Conservation (phyloP, 352 stramenopile genomes). For the Globisporangium nodosum region DNA sequence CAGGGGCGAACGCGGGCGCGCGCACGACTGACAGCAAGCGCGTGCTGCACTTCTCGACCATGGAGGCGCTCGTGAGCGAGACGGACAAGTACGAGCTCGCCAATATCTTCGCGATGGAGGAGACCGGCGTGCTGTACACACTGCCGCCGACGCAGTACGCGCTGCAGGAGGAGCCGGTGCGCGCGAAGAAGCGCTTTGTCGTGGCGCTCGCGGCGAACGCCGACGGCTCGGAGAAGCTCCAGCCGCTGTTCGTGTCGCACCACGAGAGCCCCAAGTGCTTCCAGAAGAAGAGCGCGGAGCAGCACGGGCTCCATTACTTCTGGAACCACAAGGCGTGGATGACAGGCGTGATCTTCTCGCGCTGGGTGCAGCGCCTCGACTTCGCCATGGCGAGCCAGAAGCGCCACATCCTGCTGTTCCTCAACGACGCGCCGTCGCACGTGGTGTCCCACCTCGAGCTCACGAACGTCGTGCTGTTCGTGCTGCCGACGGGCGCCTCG, state of each 20-base stretch:
- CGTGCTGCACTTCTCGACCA: conserved; percentile 51
- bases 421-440: conserved; percentile 76
- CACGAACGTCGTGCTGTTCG: conserved; percentile 64
- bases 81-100: conserved; percentile 71
- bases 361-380: conserved; percentile 76
- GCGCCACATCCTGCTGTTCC: conserved; percentile 67
- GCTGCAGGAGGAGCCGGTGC: conserved; percentile 41
- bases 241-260: conserved; percentile 79
- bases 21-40: conserved; percentile 13
- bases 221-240: conserved; percentile 68
- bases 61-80: conserved; percentile 54
- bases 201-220: conserved; percentile 62
- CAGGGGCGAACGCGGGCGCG: neutral
- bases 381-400: conserved; percentile 75
- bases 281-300: conserved; percentile 64
- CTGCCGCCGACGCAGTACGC: conserved; percentile 45
- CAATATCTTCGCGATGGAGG: conserved; percentile 74
- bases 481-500: conserved; percentile 38
- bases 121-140: conserved; percentile 72
- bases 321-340: conserved; percentile 82
- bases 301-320: conserved; percentile 80
- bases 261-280: conserved; percentile 75
- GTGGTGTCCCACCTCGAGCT: conserved; percentile 73
- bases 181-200: conserved; percentile 67
- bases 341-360: conserved; percentile 80